Evolutionary conservation across 129 eudicot species (phyloP).

Genomic region (Apium graveolens): DNA sequence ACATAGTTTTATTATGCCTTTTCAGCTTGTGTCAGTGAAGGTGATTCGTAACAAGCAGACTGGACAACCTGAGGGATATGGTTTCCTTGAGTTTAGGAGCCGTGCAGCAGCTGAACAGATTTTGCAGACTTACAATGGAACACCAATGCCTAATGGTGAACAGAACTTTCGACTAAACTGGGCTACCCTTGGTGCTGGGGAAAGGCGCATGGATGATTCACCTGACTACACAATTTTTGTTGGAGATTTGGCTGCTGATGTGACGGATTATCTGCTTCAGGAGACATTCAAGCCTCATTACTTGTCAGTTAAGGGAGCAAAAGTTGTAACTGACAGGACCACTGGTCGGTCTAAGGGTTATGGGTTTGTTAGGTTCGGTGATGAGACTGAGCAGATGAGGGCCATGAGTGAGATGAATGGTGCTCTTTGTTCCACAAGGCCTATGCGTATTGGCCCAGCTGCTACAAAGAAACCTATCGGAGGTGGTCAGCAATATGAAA

Average conservation of each 20-base stretch:
- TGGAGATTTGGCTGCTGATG: conserved; percentile 94
- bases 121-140: conserved; percentile 64
- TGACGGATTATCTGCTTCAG: conserved; percentile 66
- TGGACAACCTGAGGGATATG: conserved; percentile 87
- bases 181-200: conserved; percentile 90
- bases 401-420: conserved; percentile 99
- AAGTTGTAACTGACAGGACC: conserved; percentile 75
- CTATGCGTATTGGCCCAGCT: conserved; percentile 94
- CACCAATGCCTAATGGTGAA: conserved; percentile 69
- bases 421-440: conserved; percentile 58
- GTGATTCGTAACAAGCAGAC: conserved; percentile 77
- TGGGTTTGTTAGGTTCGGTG: conserved; percentile 95
- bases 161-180: conserved; percentile 77
- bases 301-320: conserved; percentile 79
- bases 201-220: conserved; percentile 67
- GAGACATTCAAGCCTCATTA: conserved; percentile 69
- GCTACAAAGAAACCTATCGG: conserved; percentile 69
- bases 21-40: conserved; percentile 65
- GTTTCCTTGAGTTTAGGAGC: conserved; percentile 74
- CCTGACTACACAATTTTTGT: conserved; percentile 84
- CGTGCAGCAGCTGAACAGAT: conserved; percentile 79
- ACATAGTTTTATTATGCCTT: neutral
- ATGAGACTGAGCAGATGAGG: conserved; percentile 80
- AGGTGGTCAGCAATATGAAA: conserved; percentile 47
- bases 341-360: conserved; percentile 94